Conservation (phyloP, 1,284 basidiomycete species). For the Baeospora myosura region DNA sequence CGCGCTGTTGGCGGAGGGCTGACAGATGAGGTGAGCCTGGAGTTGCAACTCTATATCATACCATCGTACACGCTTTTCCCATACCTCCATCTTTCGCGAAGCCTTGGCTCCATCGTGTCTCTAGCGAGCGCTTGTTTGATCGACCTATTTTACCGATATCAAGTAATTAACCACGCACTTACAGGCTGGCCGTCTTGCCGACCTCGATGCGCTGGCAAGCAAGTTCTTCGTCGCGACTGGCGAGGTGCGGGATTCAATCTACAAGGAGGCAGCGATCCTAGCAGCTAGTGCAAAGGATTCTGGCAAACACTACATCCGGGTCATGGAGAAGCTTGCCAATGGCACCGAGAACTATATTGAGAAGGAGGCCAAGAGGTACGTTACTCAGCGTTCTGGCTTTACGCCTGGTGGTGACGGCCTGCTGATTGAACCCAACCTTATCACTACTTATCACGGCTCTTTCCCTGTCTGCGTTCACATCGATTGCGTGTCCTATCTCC, state of each 20-base stretch:
- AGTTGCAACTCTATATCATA: not conserved
- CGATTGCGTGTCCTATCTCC: slow-evolving; percentile 6
- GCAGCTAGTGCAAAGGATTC: slow-evolving; percentile 40
- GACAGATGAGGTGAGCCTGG: slow-evolving; percentile 57
- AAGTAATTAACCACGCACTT: not conserved
- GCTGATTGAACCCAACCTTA: not conserved
- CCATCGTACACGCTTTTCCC: not conserved
- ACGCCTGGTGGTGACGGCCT: too few relatives aligned
- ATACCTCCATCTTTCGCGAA: not conserved
- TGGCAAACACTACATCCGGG: slow-evolving; percentile 80
- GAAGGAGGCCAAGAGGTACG: slow-evolving; percentile 83
- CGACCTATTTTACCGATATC: not conserved
- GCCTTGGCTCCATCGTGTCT: not conserved
- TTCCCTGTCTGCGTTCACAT: not conserved
- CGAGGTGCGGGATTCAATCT: slow-evolving; percentile 51
- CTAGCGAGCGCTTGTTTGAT: too few relatives aligned
- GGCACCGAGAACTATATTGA: slow-evolving; percentile 73
- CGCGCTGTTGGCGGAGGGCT: slow-evolving; percentile 79
- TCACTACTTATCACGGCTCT: not conserved
- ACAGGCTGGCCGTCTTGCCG: slow-evolving; percentile 74
- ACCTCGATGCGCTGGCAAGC: slow-evolving; percentile 74
- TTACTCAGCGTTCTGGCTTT: slow-evolving; percentile 7
- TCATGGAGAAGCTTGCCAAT: slow-evolving; percentile 84
- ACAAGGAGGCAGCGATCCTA: slow-evolving; percentile 52
- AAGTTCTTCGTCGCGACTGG: slow-evolving; percentile 67